Evolutionary conservation across 2,329 filamentous ascomycete species (phyloP), one percentile per base, ranked within the genome.

Genomic region (Leptographium galeiforme): DNA sequence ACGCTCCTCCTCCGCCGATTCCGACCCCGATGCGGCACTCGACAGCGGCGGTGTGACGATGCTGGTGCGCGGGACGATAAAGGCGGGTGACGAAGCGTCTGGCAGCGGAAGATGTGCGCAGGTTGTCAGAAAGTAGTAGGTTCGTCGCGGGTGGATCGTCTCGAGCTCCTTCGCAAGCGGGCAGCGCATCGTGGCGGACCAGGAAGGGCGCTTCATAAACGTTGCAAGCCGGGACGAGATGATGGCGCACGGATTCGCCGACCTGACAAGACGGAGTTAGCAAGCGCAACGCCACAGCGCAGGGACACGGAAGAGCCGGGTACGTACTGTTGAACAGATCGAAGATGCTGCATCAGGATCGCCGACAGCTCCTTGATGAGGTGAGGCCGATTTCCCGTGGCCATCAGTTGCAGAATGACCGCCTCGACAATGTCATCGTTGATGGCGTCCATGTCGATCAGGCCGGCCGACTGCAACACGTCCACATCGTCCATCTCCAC

Each of bases 101-200:
- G 89, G 88, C 19, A 97, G 81, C 40, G 88, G 81, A 65, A 91
- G 88, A 64, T 85, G 87, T 48, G 87, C 82, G 63, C 78, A 85
- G n/a, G 87, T 95, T 41, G 89, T 95, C 56, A 98, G 79, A 71
- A 90, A 97, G 71, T 94, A 97, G 74, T 95, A 97, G 48, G 94
- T 90, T 68, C 93, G 88, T 65, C 91, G 86, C 19, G 93, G 93
- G 66, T 97, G 91, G 44, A 91, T 85, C 43, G 87, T 84, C 66
- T 96, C 89, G 53, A 96, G 80, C 69, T 95, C 89, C 71, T 97
- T 97, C 51, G 87, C 88, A 53, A 97, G 72, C 4, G 93, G 91
- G 68, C 93, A 97, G 52, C 86, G 88, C 50, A 84, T 76, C 51
- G 84, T 71, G 8, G 85, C 81, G 33, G 81, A 87, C 90, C 86